phyloP scores from a whole-genome alignment of 306 rosid species.

The Malus fusca region DNA sequence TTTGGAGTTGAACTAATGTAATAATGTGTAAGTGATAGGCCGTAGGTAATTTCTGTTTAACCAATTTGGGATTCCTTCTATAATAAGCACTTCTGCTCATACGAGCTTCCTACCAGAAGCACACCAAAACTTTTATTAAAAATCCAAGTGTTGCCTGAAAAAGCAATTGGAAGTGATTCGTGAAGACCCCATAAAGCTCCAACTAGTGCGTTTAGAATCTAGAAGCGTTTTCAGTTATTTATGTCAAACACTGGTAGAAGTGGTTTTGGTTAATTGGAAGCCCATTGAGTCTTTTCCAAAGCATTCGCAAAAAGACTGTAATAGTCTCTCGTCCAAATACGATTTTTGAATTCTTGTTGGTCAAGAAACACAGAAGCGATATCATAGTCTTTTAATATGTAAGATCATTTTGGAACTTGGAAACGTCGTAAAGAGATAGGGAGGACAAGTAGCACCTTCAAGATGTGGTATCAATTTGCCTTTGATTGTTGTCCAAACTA shows the following conservation, averaged over 20 bases:
- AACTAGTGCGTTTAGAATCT: no score
- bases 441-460: background rate
- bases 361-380: background rate
- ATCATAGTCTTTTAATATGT: background rate
- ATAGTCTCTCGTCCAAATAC: background rate
- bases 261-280: no score
- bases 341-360: background rate
- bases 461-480: background rate
- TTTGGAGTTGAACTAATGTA: background rate
- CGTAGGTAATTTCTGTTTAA: background rate
- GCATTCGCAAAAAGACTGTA: no score
- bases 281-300: background rate
- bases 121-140: no score
- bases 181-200: no score
- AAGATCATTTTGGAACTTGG: background rate
- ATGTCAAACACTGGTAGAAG: background rate
- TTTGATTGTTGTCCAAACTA: background rate
- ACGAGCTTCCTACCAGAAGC: background rate
- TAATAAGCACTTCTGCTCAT: no score
- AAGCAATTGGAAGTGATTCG: background rate
- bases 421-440: background rate
- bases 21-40: background rate
- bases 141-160: background rate
- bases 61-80: background rate
- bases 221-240: no score